Base-by-base conservation (phyloP, 495 filamentous ascomycete genomes). In the Pseudoneurospora amorphoporcata region DNA sequence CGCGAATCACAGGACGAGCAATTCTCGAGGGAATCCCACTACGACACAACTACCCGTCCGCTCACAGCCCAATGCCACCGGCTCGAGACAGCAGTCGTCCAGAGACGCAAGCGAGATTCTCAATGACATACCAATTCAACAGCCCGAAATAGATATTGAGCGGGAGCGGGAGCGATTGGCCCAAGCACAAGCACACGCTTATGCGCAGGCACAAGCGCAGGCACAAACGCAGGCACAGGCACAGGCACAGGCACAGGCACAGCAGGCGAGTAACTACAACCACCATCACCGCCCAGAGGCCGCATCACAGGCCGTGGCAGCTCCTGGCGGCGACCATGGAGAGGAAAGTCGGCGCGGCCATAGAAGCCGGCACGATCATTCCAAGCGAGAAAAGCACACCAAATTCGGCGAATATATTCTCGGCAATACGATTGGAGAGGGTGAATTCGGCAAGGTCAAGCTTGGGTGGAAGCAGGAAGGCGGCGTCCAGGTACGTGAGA, bases 401-500 rank as follows among this genome's bases (percentile, higher is more conserved):
- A 92, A 90, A 16, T 98, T 98, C 79, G 96, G 95, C 43, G 92
- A 97, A 37, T 99, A 97, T 78, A 93, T 95, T 72, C 86, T 99
- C 9, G 95, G 95, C 5, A 94, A 97, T 76, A 98, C 95, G n/a
- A 90, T 99, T 38, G 95, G 95, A 68, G 95, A 98, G 84, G 95
- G 95, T 40, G 95, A 99, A 78, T 99, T 99, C 79, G 95, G 95
- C 70, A 99, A 99, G 79, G 95, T 99, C 76, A 98, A 98, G 81
- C 87, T 99, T 76, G 95, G 95, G n/a, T 99, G 96, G 95, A 98
- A 97, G 82, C 90, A 91, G 79, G 94, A 97, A 81, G 94, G 93
- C 38, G 94, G 91, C 72, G 91, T 97, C 61, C 87, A 91, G 82
- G 88, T 90, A 80, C 68, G 85, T 80, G 39, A n/a, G 53, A 32